Conservation (phyloP, 306 rosid species). For the Oxytropis ochrocephala region DNA sequence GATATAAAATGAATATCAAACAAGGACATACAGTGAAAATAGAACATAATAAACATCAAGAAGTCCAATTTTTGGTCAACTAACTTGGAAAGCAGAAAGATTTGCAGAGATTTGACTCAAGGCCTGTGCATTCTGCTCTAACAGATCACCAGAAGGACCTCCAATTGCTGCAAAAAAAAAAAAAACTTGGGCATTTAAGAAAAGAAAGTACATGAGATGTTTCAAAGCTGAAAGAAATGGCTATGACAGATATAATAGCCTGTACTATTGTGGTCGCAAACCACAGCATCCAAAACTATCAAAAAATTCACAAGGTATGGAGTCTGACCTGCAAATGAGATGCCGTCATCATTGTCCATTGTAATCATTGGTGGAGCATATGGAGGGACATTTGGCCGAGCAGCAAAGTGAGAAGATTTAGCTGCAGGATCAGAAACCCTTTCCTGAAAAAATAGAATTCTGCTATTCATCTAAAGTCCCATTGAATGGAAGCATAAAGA, state of each 20-base stretch:
- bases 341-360: conserved; percentile 81
- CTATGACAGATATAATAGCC: neutral
- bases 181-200: neutral
- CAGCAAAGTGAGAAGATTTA: conserved; percentile 62
- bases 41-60: neutral
- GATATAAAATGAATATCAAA: neutral
- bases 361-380: conserved; percentile 63
- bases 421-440: conserved; percentile 70
- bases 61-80: neutral
- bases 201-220: neutral
- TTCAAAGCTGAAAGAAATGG: conserved; percentile 4
- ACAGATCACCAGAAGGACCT: conserved; percentile 49
- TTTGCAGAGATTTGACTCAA: conserved; percentile 46
- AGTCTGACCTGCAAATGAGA: conserved; percentile 65
- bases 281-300: conserved; percentile 10
- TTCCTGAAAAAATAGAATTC: conserved; percentile 46
- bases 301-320: neutral
- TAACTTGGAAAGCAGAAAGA: conserved; percentile 41
- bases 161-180: conserved; percentile 44
- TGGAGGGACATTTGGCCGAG: conserved; percentile 64
- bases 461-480: conserved; percentile 10
- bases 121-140: conserved; percentile 43
- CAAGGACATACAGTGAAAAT: neutral
- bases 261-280: neutral
- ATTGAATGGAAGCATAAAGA: conserved; percentile 6